Base-by-base conservation (phyloP, 2,329 filamentous ascomycete genomes). In the Aureobasidium pullulans region DNA sequence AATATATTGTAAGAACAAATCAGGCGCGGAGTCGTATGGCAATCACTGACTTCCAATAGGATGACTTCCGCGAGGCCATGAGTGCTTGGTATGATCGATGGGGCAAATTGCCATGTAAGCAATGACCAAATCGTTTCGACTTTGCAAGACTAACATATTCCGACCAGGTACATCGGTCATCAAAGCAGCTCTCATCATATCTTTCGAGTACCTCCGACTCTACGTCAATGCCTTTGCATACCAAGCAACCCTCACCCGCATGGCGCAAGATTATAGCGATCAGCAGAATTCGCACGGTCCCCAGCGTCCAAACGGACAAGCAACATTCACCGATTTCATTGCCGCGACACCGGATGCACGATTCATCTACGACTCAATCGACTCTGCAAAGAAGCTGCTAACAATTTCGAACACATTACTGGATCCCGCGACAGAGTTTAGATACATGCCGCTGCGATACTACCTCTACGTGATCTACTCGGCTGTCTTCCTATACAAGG, bases 171-270 rank as follows among this genome's bases (percentile, higher is more conserved):
- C 83, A 1, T 74, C 78, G 1, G 77, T 79, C 3, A 79, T 86
- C 62, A 85, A 84, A 65, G 79, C 81, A 4, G 84, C 80, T 6
- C 70, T 87, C 15, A 77, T 85, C 39, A 70, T 87, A 46, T 84
- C 83, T 0, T 86, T 85, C 65, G 82, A 86, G 64, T 87, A 86
- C 66, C 71, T 87, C 7, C 79, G 84, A 4, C 76, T 87, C 1
- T 87, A 87, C 65, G 83, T 84, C 62, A 86, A 86, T 60, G 84
- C 84, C 0, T 87, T 86, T 66, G 84, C 84, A 4, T 86, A 86
- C 62, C 84, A 86, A 66, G 68, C 68, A 8, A 70, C 68, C 1
- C 62, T 70, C n/a, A 70, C 68, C 40, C 67, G 68, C 16, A 62
- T 70, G 48, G 57, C 57, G 15, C 36, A 43, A 31, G 49, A 52